Evolutionary conservation across 202 grass and related monocot species (phyloP), one percentile per base, ranked within the genome.

Genomic region (Carex arenaria): DNA sequence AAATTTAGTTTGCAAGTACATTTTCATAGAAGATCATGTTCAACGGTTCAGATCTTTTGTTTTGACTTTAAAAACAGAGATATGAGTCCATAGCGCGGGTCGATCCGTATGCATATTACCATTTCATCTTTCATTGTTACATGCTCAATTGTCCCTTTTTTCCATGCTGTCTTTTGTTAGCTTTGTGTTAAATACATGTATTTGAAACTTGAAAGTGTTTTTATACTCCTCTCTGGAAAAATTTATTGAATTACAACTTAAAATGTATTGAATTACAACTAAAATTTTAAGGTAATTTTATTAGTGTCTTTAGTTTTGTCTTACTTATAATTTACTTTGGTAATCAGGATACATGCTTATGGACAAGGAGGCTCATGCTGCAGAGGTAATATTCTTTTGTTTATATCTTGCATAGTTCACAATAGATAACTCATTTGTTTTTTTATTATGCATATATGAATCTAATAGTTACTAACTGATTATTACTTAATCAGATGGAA

Each of bases 321-420:
- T 19, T 76, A 10, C 49, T 51, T 76, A 56, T 6, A 75, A 54
- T 26, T 72, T 47, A 51, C 51, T 75, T 75, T 56, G 72, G 22
- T n/a, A 17, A n/a, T 77, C 51, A 93, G 91, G 57, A 7, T 98
- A 92, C 91, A 92, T 98, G 89, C 86, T 95, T 83, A 85, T 91
- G 75, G 92, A 92, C n/a, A 91, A 98, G 79, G 87, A 98, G 52
- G 86, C 90, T 76, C 93, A 90, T 43, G 95, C 95, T 9, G 91
- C 92, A 17, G 88, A 98, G 89, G 95, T 98, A 85, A 2, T 59
- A 22, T 43, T 59, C 10, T 81, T 5, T 72, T 69, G 22, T 20
- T 63, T 18, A 22, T 78, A 53, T 13, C 11, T 8, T 34, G 8
- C 0, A 4, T 56, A 30, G 28, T 10, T 8, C 11, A 60, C 32